These are phyloP conservation scores for Cytospora leucostoma DNA, from an alignment of 2,329 filamentous ascomycete species.

Conservation along the genomic window DNA sequence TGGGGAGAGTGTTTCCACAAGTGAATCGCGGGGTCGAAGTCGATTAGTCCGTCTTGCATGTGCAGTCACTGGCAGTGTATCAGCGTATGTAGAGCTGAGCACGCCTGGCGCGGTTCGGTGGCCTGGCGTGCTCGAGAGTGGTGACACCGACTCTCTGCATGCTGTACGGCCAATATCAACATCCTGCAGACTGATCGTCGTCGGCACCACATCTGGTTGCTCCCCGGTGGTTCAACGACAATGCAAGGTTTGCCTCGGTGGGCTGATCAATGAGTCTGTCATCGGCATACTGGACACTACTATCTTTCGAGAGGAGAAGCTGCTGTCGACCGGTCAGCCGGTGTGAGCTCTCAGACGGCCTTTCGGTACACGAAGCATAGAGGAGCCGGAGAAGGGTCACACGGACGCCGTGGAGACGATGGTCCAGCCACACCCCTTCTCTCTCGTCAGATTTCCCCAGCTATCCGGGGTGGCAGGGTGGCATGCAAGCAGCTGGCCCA, in stretches of 20 bases:
- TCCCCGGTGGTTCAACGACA: neutral
- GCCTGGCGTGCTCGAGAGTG: neutral
- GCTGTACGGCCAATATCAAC: neutral
- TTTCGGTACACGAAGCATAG: neutral
- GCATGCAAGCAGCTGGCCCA: neutral
- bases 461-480: neutral
- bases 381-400: neutral
- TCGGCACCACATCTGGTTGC: neutral
- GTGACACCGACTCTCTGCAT: constrained; percentile 3
- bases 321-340: neutral
- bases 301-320: neutral
- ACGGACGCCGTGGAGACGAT: neutral
- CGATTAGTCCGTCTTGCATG: neutral
- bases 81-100: neutral
- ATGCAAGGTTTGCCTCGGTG: neutral
- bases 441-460: neutral
- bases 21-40: neutral
- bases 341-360: neutral
- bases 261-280: neutral
- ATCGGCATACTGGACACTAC: neutral
- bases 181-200: neutral
- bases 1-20: neutral
- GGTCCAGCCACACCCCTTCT: neutral
- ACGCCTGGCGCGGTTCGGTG: neutral
- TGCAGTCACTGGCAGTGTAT: neutral